phyloP scores from a whole-genome alignment of 2,329 filamentous ascomycete genomes.

The Aspergillus pseudoviridinutans region DNA sequence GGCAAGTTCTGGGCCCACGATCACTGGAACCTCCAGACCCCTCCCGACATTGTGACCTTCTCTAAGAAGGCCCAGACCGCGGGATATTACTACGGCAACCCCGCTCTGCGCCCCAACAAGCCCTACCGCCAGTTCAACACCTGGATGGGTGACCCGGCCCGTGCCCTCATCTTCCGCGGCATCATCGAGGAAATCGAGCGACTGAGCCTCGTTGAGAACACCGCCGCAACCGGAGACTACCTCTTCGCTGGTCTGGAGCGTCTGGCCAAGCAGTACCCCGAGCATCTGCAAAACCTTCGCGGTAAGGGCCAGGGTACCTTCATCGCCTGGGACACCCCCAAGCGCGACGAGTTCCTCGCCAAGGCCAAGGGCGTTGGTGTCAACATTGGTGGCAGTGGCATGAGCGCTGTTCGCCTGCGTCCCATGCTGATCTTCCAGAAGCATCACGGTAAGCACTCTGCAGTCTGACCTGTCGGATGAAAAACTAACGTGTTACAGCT shows the following conservation, averaged over 20 bases:
- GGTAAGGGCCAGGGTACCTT: constrained; percentile 88
- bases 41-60: constrained; percentile 93
- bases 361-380: constrained; percentile 76
- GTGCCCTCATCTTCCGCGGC: constrained; percentile 78
- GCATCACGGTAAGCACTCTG: constrained; percentile 61
- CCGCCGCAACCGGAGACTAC: constrained; percentile 73
- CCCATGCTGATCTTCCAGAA: constrained; percentile 93
- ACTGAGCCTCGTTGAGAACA: constrained; percentile 73
- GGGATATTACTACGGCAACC: constrained; percentile 85
- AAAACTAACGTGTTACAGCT: constrained; percentile 37
- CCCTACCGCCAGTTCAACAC: constrained; percentile 97
- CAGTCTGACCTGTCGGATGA: neutral
- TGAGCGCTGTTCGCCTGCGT: constrained; percentile 69
- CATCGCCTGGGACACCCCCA: constrained; percentile 83
- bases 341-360: constrained; percentile 72
- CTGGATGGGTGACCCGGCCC: constrained; percentile 90
- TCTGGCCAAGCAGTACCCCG: constrained; percentile 67
- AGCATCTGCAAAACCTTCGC: constrained; percentile 75
- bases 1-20: constrained; percentile 97
- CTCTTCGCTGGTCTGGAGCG: constrained; percentile 66
- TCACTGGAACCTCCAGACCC: constrained; percentile 76
- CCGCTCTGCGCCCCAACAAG: constrained; percentile 78
- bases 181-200: constrained; percentile 79
- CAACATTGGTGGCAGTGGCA: constrained; percentile 82
- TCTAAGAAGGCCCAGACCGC: constrained; percentile 93